Conservation (phyloP, 495 filamentous ascomycete genomes). For the Thermothielavioides terrestris region DNA sequence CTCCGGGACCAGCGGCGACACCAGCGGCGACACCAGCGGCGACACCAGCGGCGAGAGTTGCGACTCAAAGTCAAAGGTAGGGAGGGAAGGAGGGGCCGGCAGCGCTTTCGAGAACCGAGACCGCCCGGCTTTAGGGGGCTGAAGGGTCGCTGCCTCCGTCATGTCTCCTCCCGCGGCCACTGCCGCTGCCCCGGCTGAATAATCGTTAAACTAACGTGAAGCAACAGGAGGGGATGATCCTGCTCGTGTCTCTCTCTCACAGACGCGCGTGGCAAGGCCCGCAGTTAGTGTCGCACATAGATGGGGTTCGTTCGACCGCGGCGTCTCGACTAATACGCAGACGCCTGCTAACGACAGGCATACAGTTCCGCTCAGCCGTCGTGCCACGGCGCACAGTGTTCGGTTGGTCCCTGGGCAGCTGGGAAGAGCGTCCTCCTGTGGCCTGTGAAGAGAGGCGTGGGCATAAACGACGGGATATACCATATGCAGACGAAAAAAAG, state of each 20-base stretch:
- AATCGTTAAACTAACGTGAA: no score
- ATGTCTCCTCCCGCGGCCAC: conserved; percentile 9
- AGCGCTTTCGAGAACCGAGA: conserved; percentile 33
- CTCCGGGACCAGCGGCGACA: conserved; percentile 5
- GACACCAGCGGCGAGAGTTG: conserved; percentile 8
- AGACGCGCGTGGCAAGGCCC: conserved; percentile 10
- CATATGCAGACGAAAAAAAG: not conserved
- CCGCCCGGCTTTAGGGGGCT: conserved; percentile 24
- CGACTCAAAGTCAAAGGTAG: conserved; percentile 12
- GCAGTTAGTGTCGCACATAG: conserved; percentile 25
- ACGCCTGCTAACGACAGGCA: not conserved
- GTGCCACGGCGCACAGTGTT: not conserved
- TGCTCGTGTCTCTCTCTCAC: conserved; percentile 6
- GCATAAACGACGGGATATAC: conserved; percentile 1
- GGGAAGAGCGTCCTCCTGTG: not conserved
- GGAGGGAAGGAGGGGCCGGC: conserved; percentile 23
- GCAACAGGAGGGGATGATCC: conserved; percentile 1
- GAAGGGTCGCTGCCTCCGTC: conserved; percentile 22
- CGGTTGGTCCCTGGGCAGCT: not conserved
- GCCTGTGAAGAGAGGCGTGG: not conserved
- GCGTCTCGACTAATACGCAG: conserved; percentile 7
- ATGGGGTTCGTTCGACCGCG: not conserved
- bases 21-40: no score
- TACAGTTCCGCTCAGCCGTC: not conserved
- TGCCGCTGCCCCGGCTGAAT: conserved; percentile 22